phyloP scores from a whole-genome alignment of 345 rosid genomes.

The Populus ilicifolia region DNA sequence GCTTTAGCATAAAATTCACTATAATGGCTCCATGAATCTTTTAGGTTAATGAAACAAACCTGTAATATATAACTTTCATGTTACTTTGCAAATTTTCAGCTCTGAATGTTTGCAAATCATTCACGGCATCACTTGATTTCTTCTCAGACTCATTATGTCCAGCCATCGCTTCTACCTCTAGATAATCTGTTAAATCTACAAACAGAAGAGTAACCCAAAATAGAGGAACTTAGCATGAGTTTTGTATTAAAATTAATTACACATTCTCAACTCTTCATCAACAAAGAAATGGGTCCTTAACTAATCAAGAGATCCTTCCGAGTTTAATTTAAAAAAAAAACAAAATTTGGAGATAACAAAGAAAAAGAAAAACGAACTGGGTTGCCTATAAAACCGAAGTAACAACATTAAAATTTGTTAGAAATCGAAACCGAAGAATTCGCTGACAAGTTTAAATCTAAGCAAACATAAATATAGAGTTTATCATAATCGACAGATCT shows the following conservation, averaged over 20 bases:
- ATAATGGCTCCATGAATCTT: background rate
- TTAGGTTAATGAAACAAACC: slow-evolving; percentile 40
- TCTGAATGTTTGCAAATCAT: slow-evolving; percentile 60
- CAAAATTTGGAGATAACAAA: background rate
- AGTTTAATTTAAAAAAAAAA: background rate
- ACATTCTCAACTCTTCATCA: background rate
- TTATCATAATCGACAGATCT: slow-evolving; percentile 3
- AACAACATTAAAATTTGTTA: background rate
- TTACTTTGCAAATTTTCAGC: slow-evolving; percentile 86
- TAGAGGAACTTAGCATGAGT: background rate
- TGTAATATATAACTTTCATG: slow-evolving; percentile 86
- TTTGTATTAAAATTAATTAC: background rate
- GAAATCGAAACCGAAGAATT: background rate
- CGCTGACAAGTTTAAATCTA: background rate
- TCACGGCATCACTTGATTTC: slow-evolving; percentile 51
- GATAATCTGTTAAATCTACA: background rate
- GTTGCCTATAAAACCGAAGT: background rate
- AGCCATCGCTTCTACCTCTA: slow-evolving; percentile 41
- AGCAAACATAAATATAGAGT: background rate
- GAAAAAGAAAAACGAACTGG: background rate
- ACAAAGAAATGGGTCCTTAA: background rate
- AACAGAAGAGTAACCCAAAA: background rate
- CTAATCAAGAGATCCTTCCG: background rate
- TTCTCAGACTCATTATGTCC: slow-evolving; percentile 50
- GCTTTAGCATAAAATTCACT: background rate